Base-by-base conservation (phyloP, 345 rosid species). In the Brassica juncea region DNA sequence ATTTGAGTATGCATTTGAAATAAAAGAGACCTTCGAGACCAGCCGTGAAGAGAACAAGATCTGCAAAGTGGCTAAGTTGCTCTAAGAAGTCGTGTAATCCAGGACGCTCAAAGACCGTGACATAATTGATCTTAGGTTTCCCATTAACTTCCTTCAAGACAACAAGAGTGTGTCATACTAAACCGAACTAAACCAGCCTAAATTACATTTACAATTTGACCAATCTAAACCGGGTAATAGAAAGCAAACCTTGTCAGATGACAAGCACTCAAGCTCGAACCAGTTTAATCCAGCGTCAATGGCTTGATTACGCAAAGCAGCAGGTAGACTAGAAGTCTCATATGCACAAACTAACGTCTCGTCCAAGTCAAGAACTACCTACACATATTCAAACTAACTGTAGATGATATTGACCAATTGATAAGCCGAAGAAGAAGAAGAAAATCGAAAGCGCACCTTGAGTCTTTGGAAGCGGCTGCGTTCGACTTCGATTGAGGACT, bases 301-400 rank as follows among this genome's bases (percentile, higher is more conserved):
- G 32, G 97, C 98, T 86, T 89, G 92, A 78, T 74, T 82, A 1
- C 90, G 89, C 5, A 91, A 78, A 68, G 84, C 35, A 76, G 82
- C 81, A 55, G 99, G 97, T 59, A 93, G 80, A 78, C 92, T 92
- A 6, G 94, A 89, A 0, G 92, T 87, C 88, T 96, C 99, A 14
- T 91, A 96, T 4, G 99, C 97, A 66, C 98, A 92, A 14, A 96
- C 92, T 62, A 96, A 86, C 30, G 98, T 96, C 82, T 96, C 99
- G 79, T 96, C 99, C 86, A 96, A 88, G 79, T 96, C 99, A 8
- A 96, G 92, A 83, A 96, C 99, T 44, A 96, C 98, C 99, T 96
- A 86, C n/a, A 16, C 55, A 81, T 11, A 12, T 72, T 59, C 77
- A 49, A 49, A 49, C 19, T 14, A n/a, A 14, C 55, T 49, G 16